Base-by-base conservation (phyloP, 129 eudicot genomes). In the Deinandra increscens region DNA sequence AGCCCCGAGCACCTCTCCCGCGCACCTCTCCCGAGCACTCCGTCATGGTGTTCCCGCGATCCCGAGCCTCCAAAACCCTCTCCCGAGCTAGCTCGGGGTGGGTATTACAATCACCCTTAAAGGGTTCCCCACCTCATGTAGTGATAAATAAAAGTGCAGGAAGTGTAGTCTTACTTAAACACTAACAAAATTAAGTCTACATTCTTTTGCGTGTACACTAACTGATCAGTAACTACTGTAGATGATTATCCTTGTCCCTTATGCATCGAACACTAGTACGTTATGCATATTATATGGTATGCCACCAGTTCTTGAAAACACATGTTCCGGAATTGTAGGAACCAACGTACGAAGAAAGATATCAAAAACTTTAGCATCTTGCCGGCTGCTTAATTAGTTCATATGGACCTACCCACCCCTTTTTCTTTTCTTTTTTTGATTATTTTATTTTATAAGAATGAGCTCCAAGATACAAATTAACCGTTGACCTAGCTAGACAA, bases 301-400 rank as follows among this genome's bases (percentile, higher is more conserved):
- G 75, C 70, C 75, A 68, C 70, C 68, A 48, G 65, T 64, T 44
- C 74, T 18, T 36, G 33, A 9, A 42, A 54, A 54, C 41, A 31
- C 64, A 55, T 59, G 17, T 37, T 68, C 66, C 79, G 38, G 33
- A 12, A 72, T 20, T 26, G 7, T 60, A 59, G 71, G 67, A 73
- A 59, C 0, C 46, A 65, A 73, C 42, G 39, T 29, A 62, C 15
- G 20, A 59, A 34, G 39, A 60, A 66, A 59, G 15, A 41, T 59
- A 44, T 7, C 48, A 41, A 18, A 73, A 65, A 9, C 22, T 66
- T 44, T 41, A 46, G 31, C n/a, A 46, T 26, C 10, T 64, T 54
- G 84, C 82, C 80, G 87, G 87, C 87, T 23, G 85, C 87, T 82
- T 74, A n/a, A n/a, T n/a, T n/a, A 73, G 74, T 76, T 76, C 82